phyloP scores from a whole-genome alignment of 2,329 filamentous ascomycete genomes.

The Lojkania enalia region DNA sequence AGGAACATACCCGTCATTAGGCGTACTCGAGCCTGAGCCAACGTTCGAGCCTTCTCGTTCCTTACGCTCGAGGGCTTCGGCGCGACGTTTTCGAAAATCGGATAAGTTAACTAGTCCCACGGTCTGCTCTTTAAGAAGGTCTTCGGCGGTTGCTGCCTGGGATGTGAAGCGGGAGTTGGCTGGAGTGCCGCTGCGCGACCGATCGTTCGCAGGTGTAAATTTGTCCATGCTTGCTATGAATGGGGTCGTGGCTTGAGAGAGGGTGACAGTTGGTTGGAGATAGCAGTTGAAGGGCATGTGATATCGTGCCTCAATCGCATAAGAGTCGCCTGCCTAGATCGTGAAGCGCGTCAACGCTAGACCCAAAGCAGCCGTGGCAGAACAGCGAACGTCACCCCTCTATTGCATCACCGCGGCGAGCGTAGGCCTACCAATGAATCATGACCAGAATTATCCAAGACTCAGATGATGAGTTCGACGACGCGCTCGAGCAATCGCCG shows the following conservation, averaged over 20 bases:
- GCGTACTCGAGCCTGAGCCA: constrained; percentile 57
- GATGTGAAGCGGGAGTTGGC: constrained; percentile 67
- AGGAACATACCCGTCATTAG: constrained; percentile 66
- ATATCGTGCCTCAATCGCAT: too few relatives aligned
- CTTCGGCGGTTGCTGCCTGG: constrained; percentile 75
- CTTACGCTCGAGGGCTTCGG: constrained; percentile 89
- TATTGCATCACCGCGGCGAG: too few relatives aligned
- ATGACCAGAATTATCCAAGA: constrained; percentile 41
- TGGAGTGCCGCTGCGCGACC: constrained; percentile 23
- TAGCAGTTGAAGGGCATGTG: not conserved
- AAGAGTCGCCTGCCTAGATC: too few relatives aligned
- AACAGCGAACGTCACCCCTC: not conserved
- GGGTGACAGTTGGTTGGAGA: not conserved
- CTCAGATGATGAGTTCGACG: constrained; percentile 43
- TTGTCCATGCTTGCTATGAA: too few relatives aligned
- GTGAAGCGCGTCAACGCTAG: too few relatives aligned
- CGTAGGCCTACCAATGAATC: not conserved
- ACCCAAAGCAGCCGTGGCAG: too few relatives aligned
- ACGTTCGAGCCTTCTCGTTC: constrained; percentile 76
- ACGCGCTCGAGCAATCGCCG: constrained; percentile 20
- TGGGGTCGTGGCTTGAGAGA: too few relatives aligned
- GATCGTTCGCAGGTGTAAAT: constrained; percentile 25
- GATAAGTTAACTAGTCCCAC: constrained; percentile 90
- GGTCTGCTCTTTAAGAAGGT: constrained; percentile 81
- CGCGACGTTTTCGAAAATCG: constrained; percentile 94